Evolutionary conservation across 2,329 filamentous ascomycete species (phyloP), one percentile per base, ranked within the genome.

Genomic region (Aspergillus sp.): DNA sequence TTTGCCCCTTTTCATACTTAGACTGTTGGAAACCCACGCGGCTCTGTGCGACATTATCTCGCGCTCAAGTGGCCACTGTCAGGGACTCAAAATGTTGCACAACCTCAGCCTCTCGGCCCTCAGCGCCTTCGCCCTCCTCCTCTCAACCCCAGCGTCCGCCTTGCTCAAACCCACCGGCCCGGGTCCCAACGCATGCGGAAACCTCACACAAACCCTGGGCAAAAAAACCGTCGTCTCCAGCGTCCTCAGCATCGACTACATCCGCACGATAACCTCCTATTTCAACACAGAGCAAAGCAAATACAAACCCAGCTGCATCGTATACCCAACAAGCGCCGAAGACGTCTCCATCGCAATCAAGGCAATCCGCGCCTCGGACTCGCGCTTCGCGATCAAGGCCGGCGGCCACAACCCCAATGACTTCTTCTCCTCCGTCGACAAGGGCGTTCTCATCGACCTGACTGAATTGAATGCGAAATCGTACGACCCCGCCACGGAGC

Each of bases 321-420:
- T 71, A 30, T 64, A 59, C 15, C 68, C 71, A 2, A 60, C 57
- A 11, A 62, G 57, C 4, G 56, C 66, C 0, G 38, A 66, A 25
- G 69, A 71, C 19, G 63, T 72, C 41, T 63, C 66, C 1, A 13
- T 46, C n/a, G 61, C 59, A 8, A 45, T 70, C 22, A 55, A 57
- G 11, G 56, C 53, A 2, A 34, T 64, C 53, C 53, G 53, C 47
- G 22, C 19, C 2, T 30, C 53, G 9, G 53, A 60, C 13, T 55
- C 59, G n/a, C 59, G 53, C 6, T 60, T 60, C 47, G 59, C 59
- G 1, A 60, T 60, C 38, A 60, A 60, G n/a, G 59, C 59, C 9
- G 59, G 47, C n/a, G 59, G 59, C 15, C 59, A 60, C 23, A 60
- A 60, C 53, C 59, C 59, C 4, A 60, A 60, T 7, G 53, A 60